Base-by-base conservation (phyloP, 345 rosid species). In the Populus simonii region DNA sequence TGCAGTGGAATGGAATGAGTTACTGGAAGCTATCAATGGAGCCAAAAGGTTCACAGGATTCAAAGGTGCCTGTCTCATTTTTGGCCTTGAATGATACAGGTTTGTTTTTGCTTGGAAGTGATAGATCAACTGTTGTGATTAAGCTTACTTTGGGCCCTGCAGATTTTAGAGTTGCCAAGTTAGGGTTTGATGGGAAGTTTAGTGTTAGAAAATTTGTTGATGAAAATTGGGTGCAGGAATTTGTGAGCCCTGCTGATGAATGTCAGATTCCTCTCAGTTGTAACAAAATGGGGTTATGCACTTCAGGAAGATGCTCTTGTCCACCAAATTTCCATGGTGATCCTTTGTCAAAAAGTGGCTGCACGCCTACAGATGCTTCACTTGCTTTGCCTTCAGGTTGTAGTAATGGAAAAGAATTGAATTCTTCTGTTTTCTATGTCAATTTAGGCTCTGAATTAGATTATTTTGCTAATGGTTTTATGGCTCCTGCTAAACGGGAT, bases 191-290 rank as follows among this genome's bases (percentile, higher is more conserved):
- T 1, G 97, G 98, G 61, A 80, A 73, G 79, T 85, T 94, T 45
- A 74, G 66, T 12, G 72, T 94, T 27, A 82, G 29, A 70, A 86
- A 90, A 80, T 85, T 89, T 72, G 84, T 91, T 1, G 82, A 81
- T 31, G 79, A 83, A 55, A 38, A 36, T 8, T 71, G 78, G 84
- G 74, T 74, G 43, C 84, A 80, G 72, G 97, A 93, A 25, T 83
- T 89, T 76, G 80, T 69, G 67, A 90, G 88, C 59, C 97, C 95
- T 4, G 70, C 55, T 74, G 83, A 92, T 85, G 76, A 80, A 29
- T 94, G 98, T 83, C 77, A 76, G 69, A 78, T 93, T 76, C 98
- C 97, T 4, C 83, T 75, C 70, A 80, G 80, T n/a, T 94, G 98
- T 51, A 91, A 90, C 39, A 86, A 71, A 67, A 65, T 89, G 23